A percentile compares a stretch with the other conserved stretches of the same genome.
Conservation (phyloP, 345 rosid species). For the Mangifera indica region DNA sequence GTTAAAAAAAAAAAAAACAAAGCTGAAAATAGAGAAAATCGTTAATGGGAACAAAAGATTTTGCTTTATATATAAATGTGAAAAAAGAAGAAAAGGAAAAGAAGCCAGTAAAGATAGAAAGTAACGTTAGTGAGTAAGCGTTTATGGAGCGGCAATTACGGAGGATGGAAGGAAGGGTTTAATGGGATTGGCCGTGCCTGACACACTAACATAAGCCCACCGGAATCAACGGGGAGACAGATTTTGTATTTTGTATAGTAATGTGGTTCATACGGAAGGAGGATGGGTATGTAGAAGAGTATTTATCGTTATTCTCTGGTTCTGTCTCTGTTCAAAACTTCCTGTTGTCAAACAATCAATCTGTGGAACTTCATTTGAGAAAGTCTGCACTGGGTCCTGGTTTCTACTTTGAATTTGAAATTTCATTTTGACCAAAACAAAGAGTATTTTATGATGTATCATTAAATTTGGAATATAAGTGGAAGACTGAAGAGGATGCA, state of each 20-base stretch:
- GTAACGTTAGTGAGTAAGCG: not conserved
- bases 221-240: not conserved
- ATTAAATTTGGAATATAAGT: no score
- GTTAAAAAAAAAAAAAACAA: no score
- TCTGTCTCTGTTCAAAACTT: no score
- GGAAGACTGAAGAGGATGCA: no score
- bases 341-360: not conserved
- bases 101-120: not conserved
- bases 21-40: not conserved
- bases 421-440: no score
- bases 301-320: constrained; percentile 1
- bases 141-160: constrained; percentile 22
- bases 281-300: not conserved
- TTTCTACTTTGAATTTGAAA: not conserved
- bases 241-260: not conserved
- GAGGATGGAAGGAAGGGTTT: constrained; percentile 8
- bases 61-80: no score
- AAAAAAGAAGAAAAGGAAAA: not conserved
- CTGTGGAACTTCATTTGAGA: no score
- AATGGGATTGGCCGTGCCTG: not conserved
- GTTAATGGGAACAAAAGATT: not conserved
- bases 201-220: not conserved
- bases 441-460: no score
- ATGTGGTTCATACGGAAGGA: not conserved
- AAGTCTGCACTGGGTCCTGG: no score